Evolutionary conservation across 2,329 filamentous ascomycete genomes (phyloP).

Genomic region (Cryphonectria japonica): DNA sequence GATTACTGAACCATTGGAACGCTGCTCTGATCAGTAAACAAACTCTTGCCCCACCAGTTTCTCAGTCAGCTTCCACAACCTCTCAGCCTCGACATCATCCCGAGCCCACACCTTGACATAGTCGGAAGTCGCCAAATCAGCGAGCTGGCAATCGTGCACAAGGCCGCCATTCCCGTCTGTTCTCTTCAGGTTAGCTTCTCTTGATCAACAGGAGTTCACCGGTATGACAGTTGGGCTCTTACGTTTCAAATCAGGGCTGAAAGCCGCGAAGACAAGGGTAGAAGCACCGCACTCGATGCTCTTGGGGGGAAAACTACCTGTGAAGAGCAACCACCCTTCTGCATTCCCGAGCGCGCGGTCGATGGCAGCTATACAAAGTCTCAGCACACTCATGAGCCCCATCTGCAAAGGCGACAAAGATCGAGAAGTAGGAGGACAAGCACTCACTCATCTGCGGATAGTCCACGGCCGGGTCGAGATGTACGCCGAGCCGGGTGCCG

Average conservation of each 20-base stretch:
- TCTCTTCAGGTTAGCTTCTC: slow-evolving; percentile 6
- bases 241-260: slow-evolving; percentile 9
- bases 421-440: too few relatives aligned
- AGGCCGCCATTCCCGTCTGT: slow-evolving; percentile 34
- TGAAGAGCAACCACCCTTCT: not conserved
- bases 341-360: not conserved
- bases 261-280: slow-evolving; percentile 13
- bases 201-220: not conserved
- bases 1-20: not conserved
- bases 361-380: not conserved
- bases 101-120: slow-evolving; percentile 33
- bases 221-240: not conserved
- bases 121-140: slow-evolving; percentile 26
- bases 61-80: slow-evolving; percentile 51
- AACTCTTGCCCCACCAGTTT: slow-evolving; percentile 49
- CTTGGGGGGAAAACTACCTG: not conserved
- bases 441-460: not conserved
- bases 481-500: not conserved
- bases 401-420: not conserved
- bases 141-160: slow-evolving; percentile 32
- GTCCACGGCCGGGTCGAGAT: not conserved
- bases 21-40: not conserved
- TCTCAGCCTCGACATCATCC: slow-evolving; percentile 41
- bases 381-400: not conserved
- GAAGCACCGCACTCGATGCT: slow-evolving; percentile 11